Evolutionary conservation across 192 early-diverging fungal genomes (phyloP).

Genomic region (Backusella circina): DNA sequence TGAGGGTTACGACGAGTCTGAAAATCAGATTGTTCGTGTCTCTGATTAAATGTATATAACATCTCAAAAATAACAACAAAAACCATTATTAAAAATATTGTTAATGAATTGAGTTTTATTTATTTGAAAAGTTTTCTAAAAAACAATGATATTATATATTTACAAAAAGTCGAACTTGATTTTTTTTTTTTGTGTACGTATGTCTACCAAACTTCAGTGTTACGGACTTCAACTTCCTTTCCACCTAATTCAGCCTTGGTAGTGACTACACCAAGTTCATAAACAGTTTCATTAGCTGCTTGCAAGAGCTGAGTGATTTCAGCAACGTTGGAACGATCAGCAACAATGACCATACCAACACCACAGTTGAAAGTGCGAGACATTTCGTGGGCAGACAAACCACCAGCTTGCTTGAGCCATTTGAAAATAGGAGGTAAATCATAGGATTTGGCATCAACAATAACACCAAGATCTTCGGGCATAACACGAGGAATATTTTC

Average conservation of each 20-base stretch:
- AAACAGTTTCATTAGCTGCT: constrained; percentile 62
- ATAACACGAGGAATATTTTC: constrained; percentile 98
- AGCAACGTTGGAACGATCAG: constrained; percentile 56
- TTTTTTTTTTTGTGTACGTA: constrained; percentile 18
- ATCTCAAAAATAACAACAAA: neutral
- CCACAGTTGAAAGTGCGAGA: constrained; percentile 99
- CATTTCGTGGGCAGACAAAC: constrained; percentile 79
- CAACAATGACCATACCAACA: constrained; percentile 96
- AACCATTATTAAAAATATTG: neutral
- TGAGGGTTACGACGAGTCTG: neutral
- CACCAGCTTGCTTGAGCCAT: constrained; percentile 88
- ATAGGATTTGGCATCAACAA: constrained; percentile 80
- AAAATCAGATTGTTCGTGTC: neutral
- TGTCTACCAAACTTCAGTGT: constrained; percentile 35
- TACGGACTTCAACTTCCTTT: constrained; percentile 47
- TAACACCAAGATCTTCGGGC: constrained; percentile 76
- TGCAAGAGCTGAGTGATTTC: constrained; percentile 57
- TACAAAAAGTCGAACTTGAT: neutral
- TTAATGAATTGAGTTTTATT: neutral
- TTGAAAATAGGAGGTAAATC: constrained; percentile 89
- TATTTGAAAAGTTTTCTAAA: constrained; percentile 2
- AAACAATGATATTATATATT: constrained; percentile 1
- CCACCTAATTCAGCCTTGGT: constrained; percentile 43
- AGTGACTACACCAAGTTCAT: constrained; percentile 67
- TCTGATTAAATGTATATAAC: neutral